Evolutionary conservation across 345 rosid species (phyloP).

Genomic region (Microthlaspi erraticum): DNA sequence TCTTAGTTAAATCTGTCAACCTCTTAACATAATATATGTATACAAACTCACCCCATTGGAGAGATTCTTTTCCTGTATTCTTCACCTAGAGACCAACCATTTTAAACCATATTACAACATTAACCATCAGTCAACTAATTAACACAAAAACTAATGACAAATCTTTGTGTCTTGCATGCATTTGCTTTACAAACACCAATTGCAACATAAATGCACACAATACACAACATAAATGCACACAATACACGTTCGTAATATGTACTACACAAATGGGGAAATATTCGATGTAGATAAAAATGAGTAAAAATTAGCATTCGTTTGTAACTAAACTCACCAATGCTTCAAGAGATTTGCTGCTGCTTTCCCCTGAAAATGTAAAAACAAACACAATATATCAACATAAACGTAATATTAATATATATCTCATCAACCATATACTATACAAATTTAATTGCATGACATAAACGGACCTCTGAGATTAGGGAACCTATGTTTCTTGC

Average conservation of each 20-base stretch:
- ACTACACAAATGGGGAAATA: neutral
- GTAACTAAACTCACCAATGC: constrained; percentile 64
- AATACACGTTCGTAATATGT: neutral
- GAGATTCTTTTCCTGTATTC: constrained; percentile 84
- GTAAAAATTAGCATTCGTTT: neutral
- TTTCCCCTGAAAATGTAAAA: constrained; percentile 63
- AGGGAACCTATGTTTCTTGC: constrained; percentile 63
- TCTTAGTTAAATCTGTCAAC: neutral
- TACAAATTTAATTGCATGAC: neutral
- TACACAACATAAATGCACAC: neutral
- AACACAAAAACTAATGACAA: neutral
- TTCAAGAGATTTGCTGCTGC: constrained; percentile 72
- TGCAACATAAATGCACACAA: neutral
- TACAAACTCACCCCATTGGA: constrained; percentile 80
- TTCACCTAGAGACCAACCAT: constrained; percentile 63
- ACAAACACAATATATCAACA: neutral
- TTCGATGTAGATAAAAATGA: neutral
- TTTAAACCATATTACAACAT: neutral
- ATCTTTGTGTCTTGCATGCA: neutral
- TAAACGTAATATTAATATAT: neutral
- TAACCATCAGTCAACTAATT: neutral
- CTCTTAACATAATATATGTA: neutral
- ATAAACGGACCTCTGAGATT: constrained; percentile 63
- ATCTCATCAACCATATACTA: neutral
- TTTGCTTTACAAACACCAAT: neutral